Evolutionary conservation across 192 early-diverging fungal species (phyloP).

Genomic region (Coemansia sp.): DNA sequence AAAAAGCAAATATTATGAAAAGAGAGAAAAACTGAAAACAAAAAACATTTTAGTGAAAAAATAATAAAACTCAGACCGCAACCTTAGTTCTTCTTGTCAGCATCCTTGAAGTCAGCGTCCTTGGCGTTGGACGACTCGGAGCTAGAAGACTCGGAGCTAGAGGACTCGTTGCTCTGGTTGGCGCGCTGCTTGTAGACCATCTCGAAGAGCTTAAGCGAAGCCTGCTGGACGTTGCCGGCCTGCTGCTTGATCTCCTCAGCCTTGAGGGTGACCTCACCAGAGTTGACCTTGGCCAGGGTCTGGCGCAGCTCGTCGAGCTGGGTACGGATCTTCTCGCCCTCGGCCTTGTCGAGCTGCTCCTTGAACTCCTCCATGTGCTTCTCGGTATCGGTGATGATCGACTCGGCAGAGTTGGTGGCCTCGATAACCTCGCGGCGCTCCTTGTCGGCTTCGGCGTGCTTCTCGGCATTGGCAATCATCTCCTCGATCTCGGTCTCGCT

Average conservation of each 20-base stretch:
- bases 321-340: conserved; percentile 82
- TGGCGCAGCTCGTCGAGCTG: conserved; percentile 83
- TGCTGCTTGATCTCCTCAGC: conserved; percentile 90
- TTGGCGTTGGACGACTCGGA: conserved; percentile 40
- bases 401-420: conserved; percentile 90
- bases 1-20: neutral
- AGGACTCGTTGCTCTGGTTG: conserved; percentile 31
- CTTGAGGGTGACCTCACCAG: conserved; percentile 63
- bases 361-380: conserved; percentile 96
- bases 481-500: conserved; percentile 98
- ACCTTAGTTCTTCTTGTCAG: conserved; percentile 59
- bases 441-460: conserved; percentile 94
- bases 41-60: neutral
- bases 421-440: conserved; percentile 92
- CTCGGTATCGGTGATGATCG: conserved; percentile 88
- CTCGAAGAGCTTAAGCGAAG: conserved; percentile 94
- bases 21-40: neutral
- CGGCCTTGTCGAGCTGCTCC: conserved; percentile 86
- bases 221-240: conserved; percentile 81
- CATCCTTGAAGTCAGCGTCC: conserved; percentile 79
- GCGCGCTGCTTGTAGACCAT: conserved; percentile 91
- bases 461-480: conserved; percentile 91
- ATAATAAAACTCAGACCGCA: neutral
- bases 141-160: conserved; percentile 13
- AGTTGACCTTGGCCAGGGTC: conserved; percentile 68